Percentiles rank a stretch among this genome's conserved stretches.
Evolutionary conservation across 805 yeast genomes (phyloP).

Genomic region (Candida nitratophila): DNA sequence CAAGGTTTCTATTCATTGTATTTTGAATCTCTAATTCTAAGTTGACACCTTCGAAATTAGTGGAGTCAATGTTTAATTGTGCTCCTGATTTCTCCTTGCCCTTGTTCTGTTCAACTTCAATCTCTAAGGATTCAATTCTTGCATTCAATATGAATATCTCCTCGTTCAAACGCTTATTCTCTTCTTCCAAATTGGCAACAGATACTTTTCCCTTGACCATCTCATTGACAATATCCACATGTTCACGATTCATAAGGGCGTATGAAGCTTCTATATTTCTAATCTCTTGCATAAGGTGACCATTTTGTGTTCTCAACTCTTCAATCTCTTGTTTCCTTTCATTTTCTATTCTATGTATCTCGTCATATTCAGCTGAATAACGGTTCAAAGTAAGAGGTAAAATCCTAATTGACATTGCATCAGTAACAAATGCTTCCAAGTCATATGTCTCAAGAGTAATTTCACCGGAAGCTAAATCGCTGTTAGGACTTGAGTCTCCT

Average conservation of each 20-base stretch:
- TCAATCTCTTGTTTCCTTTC: conserved; percentile 61
- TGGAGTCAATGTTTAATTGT: conserved; percentile 17
- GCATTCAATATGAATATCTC: conserved; percentile 42
- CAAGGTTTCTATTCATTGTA: conserved; percentile 54
- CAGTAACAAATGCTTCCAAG: conserved; percentile 68
- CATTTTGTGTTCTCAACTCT: conserved; percentile 54
- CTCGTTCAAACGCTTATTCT: conserved; percentile 51
- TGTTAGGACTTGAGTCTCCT: too few relatives aligned
- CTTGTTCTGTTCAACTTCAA: conserved; percentile 20
- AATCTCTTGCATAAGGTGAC: conserved; percentile 65
- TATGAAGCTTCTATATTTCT: conserved; percentile 65
- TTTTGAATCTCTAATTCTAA: conserved; percentile 46
- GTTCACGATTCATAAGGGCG: conserved; percentile 69
- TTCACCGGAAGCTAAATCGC: conserved; percentile 9
- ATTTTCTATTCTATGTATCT: conserved; percentile 60
- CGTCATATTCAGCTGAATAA: conserved; percentile 68
- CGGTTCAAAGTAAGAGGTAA: conserved; percentile 66
- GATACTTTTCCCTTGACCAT: conserved; percentile 74
- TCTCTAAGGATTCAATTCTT: conserved; percentile 30
- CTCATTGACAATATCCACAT: conserved; percentile 78
- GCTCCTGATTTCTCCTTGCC: neutral
- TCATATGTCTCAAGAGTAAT: conserved; percentile 36
- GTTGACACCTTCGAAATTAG: conserved; percentile 23
- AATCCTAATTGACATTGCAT: conserved; percentile 68
- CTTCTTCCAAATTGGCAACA: conserved; percentile 70